A percentile compares a stretch with the other conserved stretches of the same genome.
Conservation (phyloP, 2,329 filamentous ascomycete genomes). For the Calonectria multiphialidica region DNA sequence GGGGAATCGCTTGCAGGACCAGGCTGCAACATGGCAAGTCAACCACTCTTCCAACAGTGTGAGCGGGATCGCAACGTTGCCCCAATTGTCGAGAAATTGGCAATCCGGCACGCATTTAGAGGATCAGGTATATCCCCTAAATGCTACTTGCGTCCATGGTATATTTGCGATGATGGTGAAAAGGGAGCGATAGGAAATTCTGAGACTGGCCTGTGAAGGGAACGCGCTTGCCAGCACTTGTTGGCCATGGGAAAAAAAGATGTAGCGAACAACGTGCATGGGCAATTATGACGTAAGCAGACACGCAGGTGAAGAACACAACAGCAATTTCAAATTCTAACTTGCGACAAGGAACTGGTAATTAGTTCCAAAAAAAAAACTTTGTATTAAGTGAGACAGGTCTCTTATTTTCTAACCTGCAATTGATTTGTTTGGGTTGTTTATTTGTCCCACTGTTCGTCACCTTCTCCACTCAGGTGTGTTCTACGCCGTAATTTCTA, state of each 20-base stretch:
- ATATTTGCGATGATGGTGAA: not conserved
- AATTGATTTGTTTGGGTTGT: too few relatives aligned
- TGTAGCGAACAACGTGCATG: not conserved
- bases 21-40: constrained; percentile 26
- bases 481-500: too few relatives aligned
- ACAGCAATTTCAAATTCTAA: too few relatives aligned
- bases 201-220: not conserved
- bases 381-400: too few relatives aligned
- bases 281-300: constrained; percentile 27
- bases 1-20: constrained; percentile 17
- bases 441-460: too few relatives aligned
- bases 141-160: not conserved
- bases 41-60: constrained; percentile 41
- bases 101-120: constrained; percentile 4
- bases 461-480: too few relatives aligned
- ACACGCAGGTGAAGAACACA: not conserved
- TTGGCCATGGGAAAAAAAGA: not conserved
- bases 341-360: too few relatives aligned
- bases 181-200: constrained; percentile 1
- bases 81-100: constrained; percentile 15
- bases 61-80: constrained; percentile 15
- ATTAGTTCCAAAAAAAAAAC: too few relatives aligned
- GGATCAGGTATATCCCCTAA: not conserved
- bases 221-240: not conserved
- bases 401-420: too few relatives aligned